Evolutionary conservation across 495 filamentous ascomycete genomes (phyloP).

Genomic region (Daldinia loculata): DNA sequence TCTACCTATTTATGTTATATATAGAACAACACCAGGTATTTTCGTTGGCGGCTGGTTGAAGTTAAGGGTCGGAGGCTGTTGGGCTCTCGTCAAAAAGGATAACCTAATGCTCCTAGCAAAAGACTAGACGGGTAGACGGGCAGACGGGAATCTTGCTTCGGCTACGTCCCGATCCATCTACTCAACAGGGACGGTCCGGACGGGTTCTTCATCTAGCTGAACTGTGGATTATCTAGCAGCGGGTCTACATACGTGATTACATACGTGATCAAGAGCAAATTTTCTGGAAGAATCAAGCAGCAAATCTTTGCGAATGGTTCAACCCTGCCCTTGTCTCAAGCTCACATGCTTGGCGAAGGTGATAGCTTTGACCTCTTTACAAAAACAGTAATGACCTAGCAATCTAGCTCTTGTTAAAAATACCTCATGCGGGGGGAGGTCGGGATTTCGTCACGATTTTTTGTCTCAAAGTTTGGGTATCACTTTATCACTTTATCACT

Average conservation of each 20-base stretch:
- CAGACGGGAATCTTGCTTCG: slow-evolving; percentile 31
- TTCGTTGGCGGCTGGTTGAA: not conserved
- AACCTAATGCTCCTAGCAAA: slow-evolving; percentile 15
- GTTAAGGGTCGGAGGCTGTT: not conserved
- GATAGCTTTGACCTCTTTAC: slow-evolving; percentile 29
- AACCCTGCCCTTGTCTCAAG: slow-evolving; percentile 8
- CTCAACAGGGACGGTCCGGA: slow-evolving; percentile 23
- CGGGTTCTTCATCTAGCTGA: slow-evolving; percentile 12
- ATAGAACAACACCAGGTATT: not conserved
- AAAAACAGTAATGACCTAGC: slow-evolving; percentile 8
- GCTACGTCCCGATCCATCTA: slow-evolving; percentile 32
- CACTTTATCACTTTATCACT: not conserved
- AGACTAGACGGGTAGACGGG: not conserved
- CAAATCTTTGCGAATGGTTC: slow-evolving; percentile 17
- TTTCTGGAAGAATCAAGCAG: not conserved
- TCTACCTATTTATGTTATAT: not conserved
- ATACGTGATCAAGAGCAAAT: slow-evolving; percentile 9
- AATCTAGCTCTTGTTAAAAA: slow-evolving; percentile 8
- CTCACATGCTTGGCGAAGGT: slow-evolving; percentile 21
- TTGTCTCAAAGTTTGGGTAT: slow-evolving; percentile 19
- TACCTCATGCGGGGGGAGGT: slow-evolving; percentile 34
- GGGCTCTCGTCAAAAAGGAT: not conserved
- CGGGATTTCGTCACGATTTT: slow-evolving; percentile 27
- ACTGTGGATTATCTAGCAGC: slow-evolving; percentile 6
- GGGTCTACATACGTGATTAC: slow-evolving; percentile 5